Evolutionary conservation across 1,284 basidiomycete species (phyloP).

Genomic region (Ustilago hordei): DNA sequence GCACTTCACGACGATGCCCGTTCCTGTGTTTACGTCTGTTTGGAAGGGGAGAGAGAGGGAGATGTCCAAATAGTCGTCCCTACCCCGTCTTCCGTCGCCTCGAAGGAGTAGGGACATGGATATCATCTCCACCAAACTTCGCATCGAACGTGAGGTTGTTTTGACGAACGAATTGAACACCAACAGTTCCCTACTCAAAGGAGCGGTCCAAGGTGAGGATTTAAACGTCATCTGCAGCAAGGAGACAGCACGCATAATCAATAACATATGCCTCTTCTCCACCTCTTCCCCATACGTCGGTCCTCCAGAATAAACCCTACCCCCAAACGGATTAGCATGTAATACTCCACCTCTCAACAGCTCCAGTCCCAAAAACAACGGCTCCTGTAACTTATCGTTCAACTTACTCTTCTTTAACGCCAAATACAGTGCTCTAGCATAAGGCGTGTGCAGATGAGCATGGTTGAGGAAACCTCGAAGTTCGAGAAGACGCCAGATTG

Average conservation of each 20-base stretch:
- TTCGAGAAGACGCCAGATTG: constrained; percentile 97
- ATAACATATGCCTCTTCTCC: constrained; percentile 81
- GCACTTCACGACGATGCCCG: constrained; percentile 93
- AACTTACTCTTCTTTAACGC: constrained; percentile 82
- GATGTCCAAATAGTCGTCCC: constrained; percentile 93
- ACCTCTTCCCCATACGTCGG: constrained; percentile 82
- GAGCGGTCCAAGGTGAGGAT: constrained; percentile 76
- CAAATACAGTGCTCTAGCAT: constrained; percentile 86
- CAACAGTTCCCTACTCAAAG: constrained; percentile 91
- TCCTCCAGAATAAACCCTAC: constrained; percentile 88
- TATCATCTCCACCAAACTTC: constrained; percentile 89
- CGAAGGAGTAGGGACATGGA: constrained; percentile 91
- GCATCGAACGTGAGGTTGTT: constrained; percentile 86
- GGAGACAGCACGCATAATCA: constrained; percentile 95
- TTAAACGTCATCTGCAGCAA: constrained; percentile 93
- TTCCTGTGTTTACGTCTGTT: constrained; percentile 94
- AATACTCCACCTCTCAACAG: constrained; percentile 90
- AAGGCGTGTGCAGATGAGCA: constrained; percentile 84
- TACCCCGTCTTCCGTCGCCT: constrained; percentile 82
- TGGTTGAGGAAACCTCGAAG: constrained; percentile 91
- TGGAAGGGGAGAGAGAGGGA: constrained; percentile 82
- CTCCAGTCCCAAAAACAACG: constrained; percentile 89
- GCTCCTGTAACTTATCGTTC: constrained; percentile 98
- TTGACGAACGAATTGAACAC: constrained; percentile 98
- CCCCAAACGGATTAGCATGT: constrained; percentile 91